Evolutionary conservation across 176 grass and related monocot species (phyloP).

Genomic region (Musa itinerans): DNA sequence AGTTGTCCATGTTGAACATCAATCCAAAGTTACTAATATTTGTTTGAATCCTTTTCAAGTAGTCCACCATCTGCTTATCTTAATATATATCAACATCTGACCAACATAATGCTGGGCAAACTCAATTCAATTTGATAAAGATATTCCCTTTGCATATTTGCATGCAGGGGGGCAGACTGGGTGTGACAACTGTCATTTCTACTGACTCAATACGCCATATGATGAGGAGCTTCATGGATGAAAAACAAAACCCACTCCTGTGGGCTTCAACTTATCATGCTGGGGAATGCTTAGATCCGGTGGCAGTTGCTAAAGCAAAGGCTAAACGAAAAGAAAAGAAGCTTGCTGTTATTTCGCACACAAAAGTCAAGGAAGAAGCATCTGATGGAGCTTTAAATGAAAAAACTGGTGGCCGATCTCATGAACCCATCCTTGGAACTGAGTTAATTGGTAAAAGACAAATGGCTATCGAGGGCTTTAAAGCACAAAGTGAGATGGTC

Average conservation of each 20-base stretch:
- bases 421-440: constrained; percentile 30
- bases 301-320: constrained; percentile 73
- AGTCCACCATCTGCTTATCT: not conserved
- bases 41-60: not conserved
- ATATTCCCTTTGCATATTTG: constrained; percentile 14
- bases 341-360: constrained; percentile 32
- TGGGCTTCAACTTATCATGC: constrained; percentile 98
- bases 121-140: constrained; percentile 8
- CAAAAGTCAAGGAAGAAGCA: constrained; percentile 27
- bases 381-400: constrained; percentile 32
- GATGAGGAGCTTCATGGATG: constrained; percentile 87
- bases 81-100: not conserved
- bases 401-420: constrained; percentile 28
- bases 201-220: constrained; percentile 96
- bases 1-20: not conserved
- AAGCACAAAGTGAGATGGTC: constrained; percentile 95
- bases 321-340: constrained; percentile 77
- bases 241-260: constrained; percentile 77
- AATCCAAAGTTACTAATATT: not conserved
- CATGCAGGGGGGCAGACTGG: constrained; percentile 67
- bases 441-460: constrained; percentile 64
- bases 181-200: constrained; percentile 82
- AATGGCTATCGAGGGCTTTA: constrained; percentile 91
- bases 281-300: constrained; percentile 70
- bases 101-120: not conserved